Evolutionary conservation across 768 basidiomycete species (phyloP).

Genomic region (Obba rivulosa): DNA sequence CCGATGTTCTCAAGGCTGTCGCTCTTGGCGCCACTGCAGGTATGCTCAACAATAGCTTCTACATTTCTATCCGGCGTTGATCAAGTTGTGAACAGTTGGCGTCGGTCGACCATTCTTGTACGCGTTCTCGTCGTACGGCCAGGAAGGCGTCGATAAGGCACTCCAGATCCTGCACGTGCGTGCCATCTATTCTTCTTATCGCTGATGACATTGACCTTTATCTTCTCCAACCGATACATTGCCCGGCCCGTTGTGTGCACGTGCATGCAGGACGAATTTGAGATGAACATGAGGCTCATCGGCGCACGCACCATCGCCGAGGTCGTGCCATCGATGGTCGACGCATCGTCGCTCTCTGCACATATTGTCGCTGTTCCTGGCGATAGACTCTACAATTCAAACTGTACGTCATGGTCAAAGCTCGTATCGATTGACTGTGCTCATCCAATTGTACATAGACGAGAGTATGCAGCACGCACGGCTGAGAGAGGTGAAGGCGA

Average conservation of each 20-base stretch:
- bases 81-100: constrained; percentile 43
- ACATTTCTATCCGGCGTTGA: not conserved
- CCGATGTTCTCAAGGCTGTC: constrained; percentile 84
- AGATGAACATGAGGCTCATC: constrained; percentile 94
- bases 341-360: constrained; percentile 60
- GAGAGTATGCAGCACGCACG: constrained; percentile 39
- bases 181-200: not conserved
- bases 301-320: constrained; percentile 80
- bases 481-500: constrained; percentile 33
- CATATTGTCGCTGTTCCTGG: constrained; percentile 66
- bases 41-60: constrained; percentile 20
- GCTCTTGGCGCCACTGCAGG: constrained; percentile 88
- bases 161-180: constrained; percentile 71
- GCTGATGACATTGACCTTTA: not conserved
- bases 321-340: constrained; percentile 86
- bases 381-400: constrained; percentile 71
- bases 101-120: constrained; percentile 86
- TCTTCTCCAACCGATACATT: constrained; percentile 1
- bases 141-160: constrained; percentile 80
- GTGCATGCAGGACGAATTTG: constrained; percentile 78
- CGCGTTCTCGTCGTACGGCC: constrained; percentile 84
- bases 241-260: not conserved
- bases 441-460: constrained; percentile 22
- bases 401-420: constrained; percentile 53
- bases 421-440: not conserved